Evolutionary conservation across 1,284 basidiomycete genomes (phyloP).

Genomic region (Ceratobasidium sp.): DNA sequence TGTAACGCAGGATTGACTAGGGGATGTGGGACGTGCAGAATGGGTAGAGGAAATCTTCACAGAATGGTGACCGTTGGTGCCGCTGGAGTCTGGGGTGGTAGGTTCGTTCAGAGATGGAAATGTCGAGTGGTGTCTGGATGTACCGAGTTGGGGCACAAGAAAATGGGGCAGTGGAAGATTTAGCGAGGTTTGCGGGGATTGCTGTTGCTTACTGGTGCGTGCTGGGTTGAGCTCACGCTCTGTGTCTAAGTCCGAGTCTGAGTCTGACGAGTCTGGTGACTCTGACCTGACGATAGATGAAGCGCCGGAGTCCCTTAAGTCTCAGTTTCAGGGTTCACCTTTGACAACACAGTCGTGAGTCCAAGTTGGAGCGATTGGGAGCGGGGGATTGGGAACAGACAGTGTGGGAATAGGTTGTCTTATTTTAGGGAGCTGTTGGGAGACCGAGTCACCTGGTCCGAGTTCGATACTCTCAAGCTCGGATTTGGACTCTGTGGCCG

Average conservation of each 20-base stretch:
- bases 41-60: too few species aligned
- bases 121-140: too few species aligned
- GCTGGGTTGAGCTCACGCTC: background rate
- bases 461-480: constrained; percentile 7
- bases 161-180: too few species aligned
- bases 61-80: too few species aligned
- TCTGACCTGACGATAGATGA: background rate
- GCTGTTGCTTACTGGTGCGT: background rate
- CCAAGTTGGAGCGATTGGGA: background rate
- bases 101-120: too few species aligned
- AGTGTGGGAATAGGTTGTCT: background rate
- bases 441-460: constrained; percentile 13
- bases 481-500: constrained; percentile 7
- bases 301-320: background rate
- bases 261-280: too few species aligned
- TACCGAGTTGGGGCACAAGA: too few species aligned
- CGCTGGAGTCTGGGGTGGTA: too few species aligned
- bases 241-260: background rate
- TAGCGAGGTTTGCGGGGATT: too few species aligned
- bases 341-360: background rate
- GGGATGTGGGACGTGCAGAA: too few species aligned
- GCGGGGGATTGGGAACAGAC: background rate
- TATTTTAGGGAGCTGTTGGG: background rate
- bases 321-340: background rate
- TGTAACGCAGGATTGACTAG: too few species aligned